Percentiles rank a stretch among this genome's conserved stretches.
These are phyloP conservation scores for Marasmius fiardii DNA, from an alignment of 1,284 basidiomycete species.

Conservation along the genomic window DNA sequence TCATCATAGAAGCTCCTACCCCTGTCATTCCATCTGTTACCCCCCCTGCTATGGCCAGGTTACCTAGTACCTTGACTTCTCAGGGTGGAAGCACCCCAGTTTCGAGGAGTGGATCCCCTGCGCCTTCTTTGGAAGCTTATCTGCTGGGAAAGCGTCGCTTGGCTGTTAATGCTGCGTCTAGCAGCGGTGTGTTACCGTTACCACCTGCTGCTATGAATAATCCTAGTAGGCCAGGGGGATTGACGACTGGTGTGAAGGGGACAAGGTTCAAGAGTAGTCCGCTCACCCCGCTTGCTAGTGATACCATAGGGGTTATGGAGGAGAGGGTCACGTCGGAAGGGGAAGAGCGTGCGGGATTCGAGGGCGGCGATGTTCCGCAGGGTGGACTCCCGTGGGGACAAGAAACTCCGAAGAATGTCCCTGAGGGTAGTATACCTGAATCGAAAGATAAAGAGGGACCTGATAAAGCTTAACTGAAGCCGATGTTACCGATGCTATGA, in stretches of 20 bases:
- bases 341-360: slow-evolving; percentile 17
- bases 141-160: slow-evolving; percentile 15
- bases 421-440: slow-evolving; percentile 24
- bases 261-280: slow-evolving; percentile 71
- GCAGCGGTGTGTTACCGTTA: slow-evolving; percentile 18
- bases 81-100: not conserved
- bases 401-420: slow-evolving; percentile 17
- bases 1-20: slow-evolving; percentile 9
- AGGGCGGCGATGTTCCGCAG: not conserved
- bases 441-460: slow-evolving; percentile 29
- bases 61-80: not conserved
- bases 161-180: not conserved
- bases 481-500: not conserved
- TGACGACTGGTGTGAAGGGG: slow-evolving; percentile 33
- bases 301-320: slow-evolving; percentile 37
- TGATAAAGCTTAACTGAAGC: slow-evolving; percentile 19
- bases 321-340: slow-evolving; percentile 29
- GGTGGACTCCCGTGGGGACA: slow-evolving; percentile 11
- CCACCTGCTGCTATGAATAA: not conserved
- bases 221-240: not conserved
- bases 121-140: slow-evolving; percentile 14
- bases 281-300: slow-evolving; percentile 38
- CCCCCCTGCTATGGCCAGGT: not conserved
- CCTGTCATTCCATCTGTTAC: slow-evolving; percentile 1
- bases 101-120: slow-evolving; percentile 15